Base-by-base conservation (phyloP, 441 rosid species). In the Adansonia gregorii region DNA sequence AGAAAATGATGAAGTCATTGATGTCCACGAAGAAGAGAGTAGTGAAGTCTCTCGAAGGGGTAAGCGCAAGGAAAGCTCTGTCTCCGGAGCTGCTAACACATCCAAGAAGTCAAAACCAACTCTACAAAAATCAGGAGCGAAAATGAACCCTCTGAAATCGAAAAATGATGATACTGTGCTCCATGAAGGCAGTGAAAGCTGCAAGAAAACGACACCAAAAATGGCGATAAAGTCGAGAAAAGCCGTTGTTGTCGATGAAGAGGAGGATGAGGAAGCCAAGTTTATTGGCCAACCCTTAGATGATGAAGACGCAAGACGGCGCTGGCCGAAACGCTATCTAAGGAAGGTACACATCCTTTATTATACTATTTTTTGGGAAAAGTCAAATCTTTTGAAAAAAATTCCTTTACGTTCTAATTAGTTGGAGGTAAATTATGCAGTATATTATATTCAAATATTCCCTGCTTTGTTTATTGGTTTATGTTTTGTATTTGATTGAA, bases 251-350 rank as follows among this genome's bases (percentile, higher is more conserved):
- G n/a, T n/a, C n/a, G 24, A 52, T 19, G 86, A 75, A 0, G 85
- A n/a, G 0, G 85, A 78, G 12, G 84, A 61, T 6, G 9, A 73
- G 7, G 81, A 82, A 9, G 81, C 86, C 31, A 76, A 75, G 71
- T 84, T 90, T 58, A 0, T 87, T 0, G 90, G 89, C 0, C 80
- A 82, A 27, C 81, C 89, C 0, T 31, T 90, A 0, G 79, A 84
- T 0, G 80, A 76, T 0, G 77, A 73, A 2, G 94, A 90, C 15
- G 91, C 97, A 0, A 79, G 80, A 78, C 66, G 8, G 2, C 81
- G 80, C 3, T 92, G 95, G 95, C 90, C 92, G 0, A 78, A 85
- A 6, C 82, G 92, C 48, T 90, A 90, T 43, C 45, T n/a, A 49
- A 71, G 19, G 15, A 80, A 80, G 87, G 83, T 83, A 81, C 22